Percentiles rank a stretch among this genome's conserved stretches.
These are phyloP conservation scores for Elsinoe fawcettii DNA, from an alignment of 2,329 filamentous ascomycete species.

Conservation along the genomic window DNA sequence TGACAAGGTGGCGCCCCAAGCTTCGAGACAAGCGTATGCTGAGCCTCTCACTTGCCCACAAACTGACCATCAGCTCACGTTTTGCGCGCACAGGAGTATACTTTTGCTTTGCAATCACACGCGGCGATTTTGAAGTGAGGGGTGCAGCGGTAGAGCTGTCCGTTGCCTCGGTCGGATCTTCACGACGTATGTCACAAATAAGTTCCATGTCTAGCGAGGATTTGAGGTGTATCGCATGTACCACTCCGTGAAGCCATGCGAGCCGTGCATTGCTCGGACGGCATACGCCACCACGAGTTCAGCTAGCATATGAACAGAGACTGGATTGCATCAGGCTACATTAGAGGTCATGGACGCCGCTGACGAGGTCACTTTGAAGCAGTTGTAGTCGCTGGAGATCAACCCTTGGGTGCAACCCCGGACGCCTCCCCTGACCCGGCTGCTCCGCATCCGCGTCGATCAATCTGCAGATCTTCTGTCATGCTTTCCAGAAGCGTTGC, in stretches of 20 bases:
- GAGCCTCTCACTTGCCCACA: background rate
- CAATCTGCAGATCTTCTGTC: constrained; percentile 3
- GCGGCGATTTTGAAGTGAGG: too few species aligned
- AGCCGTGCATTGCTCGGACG: too few species aligned
- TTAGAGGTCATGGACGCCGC: background rate
- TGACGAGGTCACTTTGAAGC: background rate
- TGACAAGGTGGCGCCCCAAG: background rate
- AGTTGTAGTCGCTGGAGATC: constrained; percentile 1
- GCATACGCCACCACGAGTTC: too few species aligned
- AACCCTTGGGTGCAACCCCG: background rate
- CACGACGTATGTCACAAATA: too few species aligned
- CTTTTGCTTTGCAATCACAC: too few species aligned
- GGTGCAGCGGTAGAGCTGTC: too few species aligned
- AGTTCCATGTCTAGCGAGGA: too few species aligned
- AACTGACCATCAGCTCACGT: background rate
- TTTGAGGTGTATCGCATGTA: too few species aligned
- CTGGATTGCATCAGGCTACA: background rate
- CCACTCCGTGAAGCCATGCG: too few species aligned
- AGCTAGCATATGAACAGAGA: too few species aligned
- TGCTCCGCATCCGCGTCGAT: constrained; percentile 10
- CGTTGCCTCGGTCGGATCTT: too few species aligned
- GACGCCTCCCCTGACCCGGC: constrained; percentile 1
- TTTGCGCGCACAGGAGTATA: too few species aligned
- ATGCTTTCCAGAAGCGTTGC: background rate
- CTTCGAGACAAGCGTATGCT: background rate